phyloP scores from a whole-genome alignment of 208 protist genomes.

The Leishmania lainsoni region DNA sequence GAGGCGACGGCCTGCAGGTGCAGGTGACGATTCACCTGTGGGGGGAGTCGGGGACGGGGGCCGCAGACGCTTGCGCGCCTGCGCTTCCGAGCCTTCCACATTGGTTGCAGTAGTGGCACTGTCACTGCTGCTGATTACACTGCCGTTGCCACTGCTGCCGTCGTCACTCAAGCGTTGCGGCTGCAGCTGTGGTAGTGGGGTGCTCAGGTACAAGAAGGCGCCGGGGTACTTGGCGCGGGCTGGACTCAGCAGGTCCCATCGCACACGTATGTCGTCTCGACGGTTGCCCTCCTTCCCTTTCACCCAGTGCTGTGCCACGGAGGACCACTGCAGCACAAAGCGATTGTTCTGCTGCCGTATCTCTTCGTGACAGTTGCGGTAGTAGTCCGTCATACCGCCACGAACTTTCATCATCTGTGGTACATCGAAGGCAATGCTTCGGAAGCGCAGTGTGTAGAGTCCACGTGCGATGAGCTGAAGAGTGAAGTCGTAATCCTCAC shows the following conservation, averaged over 20 bases:
- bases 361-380: constrained; percentile 68
- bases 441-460: constrained; percentile 76
- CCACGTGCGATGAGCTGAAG: constrained; percentile 83
- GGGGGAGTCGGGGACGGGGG: constrained; percentile 7
- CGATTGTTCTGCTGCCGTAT: constrained; percentile 70
- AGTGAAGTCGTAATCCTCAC: constrained; percentile 92
- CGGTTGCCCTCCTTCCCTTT: constrained; percentile 68
- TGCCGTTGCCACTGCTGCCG: background rate
- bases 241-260: constrained; percentile 75
- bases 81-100: background rate
- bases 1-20: background rate
- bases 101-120: background rate
- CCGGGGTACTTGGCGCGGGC: constrained; percentile 51
- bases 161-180: constrained; percentile 29
- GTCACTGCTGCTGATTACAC: background rate
- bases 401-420: constrained; percentile 81
- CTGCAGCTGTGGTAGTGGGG: constrained; percentile 51
- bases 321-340: constrained; percentile 73
- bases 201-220: constrained; percentile 51
- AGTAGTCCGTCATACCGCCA: constrained; percentile 91
- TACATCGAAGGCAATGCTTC: constrained; percentile 80
- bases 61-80: constrained; percentile 14
- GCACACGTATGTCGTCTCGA: constrained; percentile 79
- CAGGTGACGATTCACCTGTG: background rate
- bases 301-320: constrained; percentile 72